phyloP scores from a whole-genome alignment of 2,329 filamentous ascomycete species.

The Penicillium frequentans region DNA sequence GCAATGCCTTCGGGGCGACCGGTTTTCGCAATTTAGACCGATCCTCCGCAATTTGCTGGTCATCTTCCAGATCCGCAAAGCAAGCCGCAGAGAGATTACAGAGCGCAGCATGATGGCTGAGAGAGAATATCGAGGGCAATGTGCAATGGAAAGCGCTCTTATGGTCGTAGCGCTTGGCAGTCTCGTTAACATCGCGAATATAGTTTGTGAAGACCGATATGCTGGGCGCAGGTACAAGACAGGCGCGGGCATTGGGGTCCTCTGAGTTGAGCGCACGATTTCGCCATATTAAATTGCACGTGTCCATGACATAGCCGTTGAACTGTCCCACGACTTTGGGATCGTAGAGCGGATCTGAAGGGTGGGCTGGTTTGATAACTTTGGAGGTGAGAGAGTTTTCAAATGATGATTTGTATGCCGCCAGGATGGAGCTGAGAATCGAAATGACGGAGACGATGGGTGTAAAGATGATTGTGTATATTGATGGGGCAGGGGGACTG shows the following conservation, averaged over 20 bases:
- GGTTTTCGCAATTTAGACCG: conserved; percentile 47
- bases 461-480: conserved; percentile 71
- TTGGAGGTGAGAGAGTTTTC: conserved; percentile 58
- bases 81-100: conserved; percentile 49
- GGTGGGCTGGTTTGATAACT: conserved; percentile 34
- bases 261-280: conserved; percentile 66
- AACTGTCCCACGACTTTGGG: conserved; percentile 66
- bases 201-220: conserved; percentile 46
- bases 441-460: conserved; percentile 64
- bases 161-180: conserved; percentile 29
- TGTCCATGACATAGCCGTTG: conserved; percentile 83
- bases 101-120: conserved; percentile 49
- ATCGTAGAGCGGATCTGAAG: conserved; percentile 49
- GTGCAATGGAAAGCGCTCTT: conserved; percentile 33
- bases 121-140: conserved; percentile 46
- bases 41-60: conserved; percentile 28
- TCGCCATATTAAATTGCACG: conserved; percentile 82
- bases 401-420: conserved; percentile 72
- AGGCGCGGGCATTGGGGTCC: conserved; percentile 62
- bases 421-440: conserved; percentile 68
- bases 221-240: conserved; percentile 51
- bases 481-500: conserved; percentile 65
- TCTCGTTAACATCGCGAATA: conserved; percentile 39
- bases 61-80: conserved; percentile 51
- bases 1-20: conserved; percentile 67